Evolutionary conservation across 2,329 filamentous ascomycete genomes (phyloP).

Genomic region (Chalaropsis ovoidea): DNA sequence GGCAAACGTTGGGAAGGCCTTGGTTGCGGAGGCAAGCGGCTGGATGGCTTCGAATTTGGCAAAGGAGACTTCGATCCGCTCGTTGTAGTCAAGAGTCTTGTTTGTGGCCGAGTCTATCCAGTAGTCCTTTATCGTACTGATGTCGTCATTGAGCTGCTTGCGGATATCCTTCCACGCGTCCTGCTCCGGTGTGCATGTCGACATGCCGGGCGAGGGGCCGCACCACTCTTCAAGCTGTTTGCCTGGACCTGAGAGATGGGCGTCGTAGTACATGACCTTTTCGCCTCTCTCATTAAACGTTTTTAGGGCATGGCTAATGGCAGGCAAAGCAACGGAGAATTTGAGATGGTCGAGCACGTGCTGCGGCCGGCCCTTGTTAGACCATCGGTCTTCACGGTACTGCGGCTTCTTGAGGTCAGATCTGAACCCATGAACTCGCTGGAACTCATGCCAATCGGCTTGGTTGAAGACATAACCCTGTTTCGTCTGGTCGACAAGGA

Average conservation of each 20-base stretch:
- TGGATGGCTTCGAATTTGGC: background rate
- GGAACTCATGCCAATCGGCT: constrained; percentile 36
- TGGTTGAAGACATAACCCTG: constrained; percentile 43
- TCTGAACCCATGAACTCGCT: constrained; percentile 24
- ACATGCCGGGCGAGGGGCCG: background rate
- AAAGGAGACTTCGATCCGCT: background rate
- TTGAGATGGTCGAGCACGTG: constrained; percentile 57
- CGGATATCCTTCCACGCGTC: constrained; percentile 15
- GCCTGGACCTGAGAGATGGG: constrained; percentile 33
- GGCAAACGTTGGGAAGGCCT: background rate
- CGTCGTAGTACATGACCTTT: constrained; percentile 32
- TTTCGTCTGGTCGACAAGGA: constrained; percentile 49
- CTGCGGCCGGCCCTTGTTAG: background rate
- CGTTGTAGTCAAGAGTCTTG: background rate
- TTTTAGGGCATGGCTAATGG: constrained; percentile 34
- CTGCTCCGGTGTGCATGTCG: constrained; percentile 3
- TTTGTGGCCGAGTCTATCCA: background rate
- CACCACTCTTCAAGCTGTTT: constrained; percentile 32
- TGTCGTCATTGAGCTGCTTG: background rate
- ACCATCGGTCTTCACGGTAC: constrained; percentile 37
- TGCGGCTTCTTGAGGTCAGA: constrained; percentile 33
- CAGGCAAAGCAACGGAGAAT: constrained; percentile 41
- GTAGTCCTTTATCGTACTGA: background rate
- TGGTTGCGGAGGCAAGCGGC: background rate
- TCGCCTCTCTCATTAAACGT: constrained; percentile 25